Evolutionary conservation across 164 flowering plant genomes (phyloP).

Genomic region (Vitis rupestris): DNA sequence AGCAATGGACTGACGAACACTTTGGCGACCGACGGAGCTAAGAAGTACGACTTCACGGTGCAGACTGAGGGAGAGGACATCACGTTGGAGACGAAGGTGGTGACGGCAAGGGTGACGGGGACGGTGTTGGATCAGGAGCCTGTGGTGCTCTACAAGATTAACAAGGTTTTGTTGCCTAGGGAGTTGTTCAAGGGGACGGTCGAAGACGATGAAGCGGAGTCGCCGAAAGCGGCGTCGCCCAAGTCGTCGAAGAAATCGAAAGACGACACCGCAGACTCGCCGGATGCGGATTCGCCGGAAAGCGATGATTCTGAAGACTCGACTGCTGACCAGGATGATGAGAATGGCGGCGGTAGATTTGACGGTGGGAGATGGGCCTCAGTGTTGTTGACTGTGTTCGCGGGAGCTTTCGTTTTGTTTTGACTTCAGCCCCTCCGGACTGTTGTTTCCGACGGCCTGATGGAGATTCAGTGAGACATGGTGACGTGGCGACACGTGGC

Average conservation of each 20-base stretch:
- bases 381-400: conserved; percentile 16
- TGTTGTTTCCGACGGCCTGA: neutral
- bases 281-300: conserved; percentile 12
- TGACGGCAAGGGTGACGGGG: conserved; percentile 45
- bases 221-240: conserved; percentile 12
- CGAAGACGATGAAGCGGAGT: conserved; percentile 11
- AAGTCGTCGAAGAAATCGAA: neutral
- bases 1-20: conserved; percentile 51
- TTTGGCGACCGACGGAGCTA: conserved; percentile 47
- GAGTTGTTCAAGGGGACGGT: conserved; percentile 45
- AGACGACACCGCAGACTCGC: conserved; percentile 12
- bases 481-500: neutral
- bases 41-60: conserved; percentile 49
- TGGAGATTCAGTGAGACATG: neutral
- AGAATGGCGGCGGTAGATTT: conserved; percentile 11
- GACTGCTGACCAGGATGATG: conserved; percentile 18
- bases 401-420: conserved; percentile 20
- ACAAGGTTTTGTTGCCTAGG: conserved; percentile 49
- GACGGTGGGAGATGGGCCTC: conserved; percentile 19
- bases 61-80: conserved; percentile 51
- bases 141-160: conserved; percentile 38
- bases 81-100: conserved; percentile 42
- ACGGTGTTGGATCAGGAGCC: conserved; percentile 52
- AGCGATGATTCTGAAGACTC: conserved; percentile 25
- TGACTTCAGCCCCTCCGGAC: neutral